These are phyloP conservation scores for Talaromyces ruber DNA, from an alignment of 495 filamentous ascomycete genomes.

Conservation along the genomic window DNA sequence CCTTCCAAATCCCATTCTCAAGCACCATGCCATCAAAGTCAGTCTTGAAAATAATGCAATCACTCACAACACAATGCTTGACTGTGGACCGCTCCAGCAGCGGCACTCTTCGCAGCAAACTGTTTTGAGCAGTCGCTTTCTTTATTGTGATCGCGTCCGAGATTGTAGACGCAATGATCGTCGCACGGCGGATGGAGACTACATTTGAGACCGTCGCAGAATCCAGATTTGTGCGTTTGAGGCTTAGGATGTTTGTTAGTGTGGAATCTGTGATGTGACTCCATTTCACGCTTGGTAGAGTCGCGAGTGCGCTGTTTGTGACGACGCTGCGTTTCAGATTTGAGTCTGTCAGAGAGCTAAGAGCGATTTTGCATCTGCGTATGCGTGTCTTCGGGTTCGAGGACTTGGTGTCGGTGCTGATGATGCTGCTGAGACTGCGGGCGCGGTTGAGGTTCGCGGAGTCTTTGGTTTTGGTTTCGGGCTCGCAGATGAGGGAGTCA, in stretches of 20 bases:
- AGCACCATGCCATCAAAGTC: not conserved
- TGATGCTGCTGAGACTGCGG: not conserved
- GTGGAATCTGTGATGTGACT: not conserved
- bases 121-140: not conserved
- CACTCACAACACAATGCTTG: not conserved
- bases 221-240: not conserved
- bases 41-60: not conserved
- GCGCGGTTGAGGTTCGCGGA: not conserved
- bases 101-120: not conserved
- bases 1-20: constrained; percentile 4
- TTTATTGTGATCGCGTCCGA: not conserved
- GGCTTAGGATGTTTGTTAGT: not conserved
- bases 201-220: not conserved
- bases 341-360: not conserved
- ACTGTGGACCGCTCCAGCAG: not conserved
- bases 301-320: not conserved
- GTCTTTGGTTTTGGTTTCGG: not conserved
- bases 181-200: not conserved
- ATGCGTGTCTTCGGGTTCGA: not conserved
- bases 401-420: not conserved
- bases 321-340: not conserved
- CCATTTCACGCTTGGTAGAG: not conserved
- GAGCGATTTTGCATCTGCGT: not conserved
- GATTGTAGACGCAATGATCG: not conserved
- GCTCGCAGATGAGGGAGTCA: too few relatives aligned